Base-by-base conservation (phyloP, 768 basidiomycete genomes). In the Lactarius indigo region DNA sequence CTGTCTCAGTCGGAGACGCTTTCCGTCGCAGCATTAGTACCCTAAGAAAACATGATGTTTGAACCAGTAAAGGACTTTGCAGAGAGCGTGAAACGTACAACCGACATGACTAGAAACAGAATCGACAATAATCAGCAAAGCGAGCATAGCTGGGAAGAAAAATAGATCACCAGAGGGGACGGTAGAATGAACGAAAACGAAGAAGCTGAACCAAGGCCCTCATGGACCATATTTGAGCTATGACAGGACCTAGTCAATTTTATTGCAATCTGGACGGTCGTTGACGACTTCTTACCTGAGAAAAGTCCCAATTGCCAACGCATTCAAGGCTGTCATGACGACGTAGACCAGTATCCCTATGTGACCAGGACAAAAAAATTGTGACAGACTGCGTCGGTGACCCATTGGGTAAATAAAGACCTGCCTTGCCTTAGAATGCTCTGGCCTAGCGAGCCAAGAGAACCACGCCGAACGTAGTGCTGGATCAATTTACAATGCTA, bases 361-460 rank as follows among this genome's bases (percentile, higher is more conserved):
- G 28, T 31, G 58, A 42, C 31, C 39, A 28, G 30, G 2, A n/a
- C 28, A 57, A 8, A 35, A 59, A 15, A 64, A 30, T 35, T 12
- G 31, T 47, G 28, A 30, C 39, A 47, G 37, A 66, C 15, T 18
- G n/a, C n/a, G 8, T 20, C 41, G 52, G 28, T 26, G n/a, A 17
- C 15, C 26, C 44, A n/a, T 44, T n/a, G 5, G 8, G 54, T 12
- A 28, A 50, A 59, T 47, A 52, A 57, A n/a, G 42, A n/a, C 67
- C 6, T 62, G 41, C 69, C 69, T 64, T 69, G 69, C 50, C 61
- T 67, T 44, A 70, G 33, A 41, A 70, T 61, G 37, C 56, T 64
- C 50, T 60, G 37, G 33, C 68, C 68, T 31, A 70, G 61, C 12
- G 59, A 50, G 20, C 67, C 61, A 12, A 55, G 58, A 20, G 58